Evolutionary conservation across 805 yeast species (phyloP).

Genomic region (Metschnikowia lunata): DNA sequence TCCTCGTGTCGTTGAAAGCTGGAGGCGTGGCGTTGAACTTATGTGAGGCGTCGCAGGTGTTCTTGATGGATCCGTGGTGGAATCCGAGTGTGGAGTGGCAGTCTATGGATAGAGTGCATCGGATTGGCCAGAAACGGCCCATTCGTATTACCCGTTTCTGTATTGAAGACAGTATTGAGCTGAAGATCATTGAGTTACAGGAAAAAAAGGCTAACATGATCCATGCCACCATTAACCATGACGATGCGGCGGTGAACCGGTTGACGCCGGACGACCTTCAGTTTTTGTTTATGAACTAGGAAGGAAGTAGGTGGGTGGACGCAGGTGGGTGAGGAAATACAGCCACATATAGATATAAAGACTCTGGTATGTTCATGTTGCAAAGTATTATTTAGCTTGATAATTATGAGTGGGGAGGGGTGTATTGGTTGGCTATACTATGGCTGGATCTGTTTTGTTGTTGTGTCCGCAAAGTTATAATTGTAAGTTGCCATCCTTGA

Average conservation of each 20-base stretch:
- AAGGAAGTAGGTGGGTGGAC: neutral
- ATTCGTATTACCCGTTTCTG: slow-evolving; percentile 88
- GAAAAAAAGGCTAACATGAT: slow-evolving; percentile 98
- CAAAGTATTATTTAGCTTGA: no score
- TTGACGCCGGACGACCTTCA: slow-evolving; percentile 93
- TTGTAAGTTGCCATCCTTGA: no score
- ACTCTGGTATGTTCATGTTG: no score
- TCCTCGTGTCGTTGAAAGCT: slow-evolving; percentile 90
- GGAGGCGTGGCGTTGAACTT: slow-evolving; percentile 98
- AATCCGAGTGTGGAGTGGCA: slow-evolving; percentile 99
- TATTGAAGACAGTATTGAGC: slow-evolving; percentile 94
- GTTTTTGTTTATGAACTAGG: slow-evolving; percentile 79
- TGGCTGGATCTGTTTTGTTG: no score
- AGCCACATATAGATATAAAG: no score
- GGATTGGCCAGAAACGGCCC: slow-evolving; percentile 95
- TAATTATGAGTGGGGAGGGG: no score
- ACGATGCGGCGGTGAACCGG: slow-evolving; percentile 83
- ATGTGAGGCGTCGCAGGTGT: slow-evolving; percentile 96
- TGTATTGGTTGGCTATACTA: no score
- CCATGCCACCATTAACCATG: slow-evolving; percentile 91
- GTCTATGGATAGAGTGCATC: slow-evolving; percentile 94
- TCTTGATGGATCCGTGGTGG: slow-evolving; percentile 98
- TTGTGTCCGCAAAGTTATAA: no score
- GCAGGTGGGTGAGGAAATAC: no score
- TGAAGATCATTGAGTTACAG: slow-evolving; percentile 91